These are phyloP conservation scores for Limonium bicolor DNA, from an alignment of 148 eudicot genomes.

Conservation along the genomic window DNA sequence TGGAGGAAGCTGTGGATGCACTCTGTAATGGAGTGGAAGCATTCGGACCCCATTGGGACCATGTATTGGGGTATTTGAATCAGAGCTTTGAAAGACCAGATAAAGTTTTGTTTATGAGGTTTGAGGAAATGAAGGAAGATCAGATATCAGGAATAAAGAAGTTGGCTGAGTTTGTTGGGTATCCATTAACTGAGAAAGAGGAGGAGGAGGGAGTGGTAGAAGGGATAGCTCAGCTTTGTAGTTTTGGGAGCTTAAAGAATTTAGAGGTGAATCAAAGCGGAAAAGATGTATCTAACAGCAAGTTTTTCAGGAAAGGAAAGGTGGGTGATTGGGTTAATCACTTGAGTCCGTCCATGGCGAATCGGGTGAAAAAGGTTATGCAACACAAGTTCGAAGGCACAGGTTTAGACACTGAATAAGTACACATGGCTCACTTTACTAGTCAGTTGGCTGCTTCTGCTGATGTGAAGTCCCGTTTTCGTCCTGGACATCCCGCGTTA, in stretches of 20 bases:
- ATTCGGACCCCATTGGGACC: slow-evolving; percentile 22
- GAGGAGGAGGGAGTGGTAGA: slow-evolving; percentile 15
- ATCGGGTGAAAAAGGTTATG: slow-evolving; percentile 10
- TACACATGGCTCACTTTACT: too few relatives aligned
- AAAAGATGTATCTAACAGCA: slow-evolving; percentile 9
- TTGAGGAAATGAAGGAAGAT: slow-evolving; percentile 21
- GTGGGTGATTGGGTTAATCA: slow-evolving; percentile 31
- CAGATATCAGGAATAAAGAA: slow-evolving; percentile 2
- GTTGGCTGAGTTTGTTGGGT: slow-evolving; percentile 19
- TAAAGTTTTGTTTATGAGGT: slow-evolving; percentile 15
- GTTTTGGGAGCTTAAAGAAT: slow-evolving; percentile 18
- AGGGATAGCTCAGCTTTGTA: slow-evolving; percentile 16
- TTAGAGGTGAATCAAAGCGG: slow-evolving; percentile 30
- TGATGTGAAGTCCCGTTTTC: too few relatives aligned
- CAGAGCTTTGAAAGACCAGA: slow-evolving; percentile 10
- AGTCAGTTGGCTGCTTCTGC: too few relatives aligned
- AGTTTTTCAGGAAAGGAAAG: slow-evolving; percentile 18
- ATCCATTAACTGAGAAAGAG: slow-evolving; percentile 13
- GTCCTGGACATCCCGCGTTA: too few relatives aligned
- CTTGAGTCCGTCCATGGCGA: slow-evolving; percentile 17
- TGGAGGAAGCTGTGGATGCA: slow-evolving; percentile 17
- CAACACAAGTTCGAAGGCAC: slow-evolving; percentile 19
- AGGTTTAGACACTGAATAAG: too few relatives aligned
- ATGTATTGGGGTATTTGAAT: slow-evolving; percentile 19
- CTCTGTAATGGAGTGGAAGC: slow-evolving; percentile 16